Base-by-base conservation (phyloP, 169 alveolate genomes). In the Plasmodium falciparum region DNA sequence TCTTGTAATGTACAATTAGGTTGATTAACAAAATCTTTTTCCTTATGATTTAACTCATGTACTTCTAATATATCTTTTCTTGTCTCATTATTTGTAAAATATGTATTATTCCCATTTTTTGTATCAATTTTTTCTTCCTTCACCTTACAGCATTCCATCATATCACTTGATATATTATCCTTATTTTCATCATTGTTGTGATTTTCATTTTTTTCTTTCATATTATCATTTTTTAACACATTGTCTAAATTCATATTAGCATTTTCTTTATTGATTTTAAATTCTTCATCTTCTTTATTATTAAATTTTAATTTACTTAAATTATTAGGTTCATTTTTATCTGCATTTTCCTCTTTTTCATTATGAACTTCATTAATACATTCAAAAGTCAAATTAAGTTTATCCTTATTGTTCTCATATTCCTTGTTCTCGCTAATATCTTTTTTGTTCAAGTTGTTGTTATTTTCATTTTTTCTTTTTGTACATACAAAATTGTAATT, bases 191-290 rank as follows among this genome's bases (percentile, higher is more conserved):
- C 22, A 56, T 1, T 56, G 9, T 56, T 56, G 15, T 72, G 1
- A 72, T 56, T 12, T 56, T 56, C 65, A 56, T 56, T 13, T 15
- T 13, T 52, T 45, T 73, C 66, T 20, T 72, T 73, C 62, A 12
- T 59, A 24, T 73, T 43, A 56, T 54, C 66, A 7, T 26, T 56
- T n/a, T 52, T 58, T 63, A 39, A 15, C 24, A 7, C 29, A 49
- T 70, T 70, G 9, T 49, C 65, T 47, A 39, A 39, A 39, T 39
- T 5, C 9, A 39, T 39, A 39, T 39, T 39, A 0, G 47, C 9
- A 39, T 39, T 7, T 39, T 39, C 47, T 7, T 7, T 39, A 39
- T 39, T 5, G 11, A 6, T 13, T 12, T 49, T 47, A n/a, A 43
- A 66, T 29, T 70, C 78, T 22, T 20, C 50, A 22, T 70, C 45